A percentile compares a stretch with the other conserved stretches of the same genome.
Evolutionary conservation across 176 grass and related monocot genomes (phyloP).

Genomic region (Avena eriantha): DNA sequence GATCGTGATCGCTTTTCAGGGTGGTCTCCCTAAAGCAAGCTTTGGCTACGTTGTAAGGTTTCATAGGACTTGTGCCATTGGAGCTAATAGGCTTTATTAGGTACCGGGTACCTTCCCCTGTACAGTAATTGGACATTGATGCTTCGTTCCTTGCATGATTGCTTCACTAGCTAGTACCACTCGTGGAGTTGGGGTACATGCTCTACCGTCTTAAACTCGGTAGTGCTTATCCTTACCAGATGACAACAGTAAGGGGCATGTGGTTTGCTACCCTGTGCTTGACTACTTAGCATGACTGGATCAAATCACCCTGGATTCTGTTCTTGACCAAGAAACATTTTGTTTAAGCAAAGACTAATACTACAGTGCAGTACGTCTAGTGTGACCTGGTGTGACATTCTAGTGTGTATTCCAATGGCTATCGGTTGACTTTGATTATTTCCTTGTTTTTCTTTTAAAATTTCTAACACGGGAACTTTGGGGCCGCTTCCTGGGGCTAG

Average conservation of each 20-base stretch:
- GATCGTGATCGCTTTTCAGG: slow-evolving; percentile 13
- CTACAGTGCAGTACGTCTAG: background rate
- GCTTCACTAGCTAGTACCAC: slow-evolving; percentile 15
- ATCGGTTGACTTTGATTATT: background rate
- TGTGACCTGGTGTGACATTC: slow-evolving; percentile 17
- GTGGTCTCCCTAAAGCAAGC: slow-evolving; percentile 33
- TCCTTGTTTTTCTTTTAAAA: background rate
- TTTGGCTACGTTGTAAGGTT: slow-evolving; percentile 4
- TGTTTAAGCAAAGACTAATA: slow-evolving; percentile 5
- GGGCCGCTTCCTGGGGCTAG: background rate
- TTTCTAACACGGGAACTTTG: background rate
- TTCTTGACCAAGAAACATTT: slow-evolving; percentile 35
- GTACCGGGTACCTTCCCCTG: slow-evolving; percentile 24
- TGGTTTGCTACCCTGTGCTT: slow-evolving; percentile 6
- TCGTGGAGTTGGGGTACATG: background rate
- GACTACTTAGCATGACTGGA: background rate
- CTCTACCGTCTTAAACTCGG: background rate
- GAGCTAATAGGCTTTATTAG: slow-evolving; percentile 39
- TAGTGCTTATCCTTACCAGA: slow-evolving; percentile 16
- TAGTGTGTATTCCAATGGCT: background rate
- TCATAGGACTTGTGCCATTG: slow-evolving; percentile 26
- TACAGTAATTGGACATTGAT: slow-evolving; percentile 19
- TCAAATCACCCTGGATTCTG: background rate
- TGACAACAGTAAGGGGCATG: background rate
- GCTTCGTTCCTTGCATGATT: slow-evolving; percentile 23